Conservation (phyloP, 2,329 filamentous ascomycete species). For the Lachnellula occidentalis region DNA sequence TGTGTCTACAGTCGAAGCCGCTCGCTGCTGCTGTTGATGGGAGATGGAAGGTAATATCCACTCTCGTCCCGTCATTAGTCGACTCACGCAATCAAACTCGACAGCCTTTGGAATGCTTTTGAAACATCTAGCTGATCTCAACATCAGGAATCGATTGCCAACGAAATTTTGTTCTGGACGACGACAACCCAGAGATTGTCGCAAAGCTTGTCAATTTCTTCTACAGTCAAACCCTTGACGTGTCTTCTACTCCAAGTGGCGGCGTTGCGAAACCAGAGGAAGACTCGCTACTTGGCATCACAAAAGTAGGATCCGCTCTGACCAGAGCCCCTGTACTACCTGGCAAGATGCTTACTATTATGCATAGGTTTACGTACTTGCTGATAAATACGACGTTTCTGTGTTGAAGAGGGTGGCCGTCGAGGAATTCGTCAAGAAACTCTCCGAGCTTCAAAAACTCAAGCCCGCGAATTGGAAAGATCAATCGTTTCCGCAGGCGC, state of each 20-base stretch:
- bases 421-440: neutral
- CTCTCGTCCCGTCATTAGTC: neutral
- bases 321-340: neutral
- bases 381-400: neutral
- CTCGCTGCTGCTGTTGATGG: conserved; percentile 17
- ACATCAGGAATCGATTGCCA: conserved; percentile 7
- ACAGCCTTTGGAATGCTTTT: too few species aligned
- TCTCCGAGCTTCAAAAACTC: neutral
- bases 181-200: conserved; percentile 64
- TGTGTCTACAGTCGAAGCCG: conserved; percentile 19
- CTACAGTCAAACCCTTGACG: conserved; percentile 40
- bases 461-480: neutral
- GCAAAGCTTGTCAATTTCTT: conserved; percentile 74
- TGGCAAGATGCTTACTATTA: neutral
- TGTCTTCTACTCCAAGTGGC: neutral
- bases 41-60: conserved; percentile 9
- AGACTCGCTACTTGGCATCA: neutral
- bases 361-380: neutral
- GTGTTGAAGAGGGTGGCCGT: neutral
- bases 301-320: neutral
- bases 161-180: conserved; percentile 54
- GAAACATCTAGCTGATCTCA: too few species aligned
- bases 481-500: neutral
- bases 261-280: neutral
- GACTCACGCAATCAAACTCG: neutral